A percentile compares a stretch with the other conserved stretches of the same genome.
These are phyloP conservation scores for Canavalia gladiata DNA, from an alignment of 306 rosid species.

Conservation along the genomic window DNA sequence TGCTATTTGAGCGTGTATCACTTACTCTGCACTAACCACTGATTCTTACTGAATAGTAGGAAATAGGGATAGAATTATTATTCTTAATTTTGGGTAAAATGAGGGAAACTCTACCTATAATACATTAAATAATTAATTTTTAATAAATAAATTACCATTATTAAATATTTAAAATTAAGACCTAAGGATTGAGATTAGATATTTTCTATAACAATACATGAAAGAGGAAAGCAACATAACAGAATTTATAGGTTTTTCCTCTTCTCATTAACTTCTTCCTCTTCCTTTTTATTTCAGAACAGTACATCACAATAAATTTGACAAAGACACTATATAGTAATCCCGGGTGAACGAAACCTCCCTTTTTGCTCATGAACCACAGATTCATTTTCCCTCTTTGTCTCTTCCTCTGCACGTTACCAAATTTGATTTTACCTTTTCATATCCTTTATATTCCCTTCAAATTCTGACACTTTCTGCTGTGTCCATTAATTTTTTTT, in stretches of 20 bases:
- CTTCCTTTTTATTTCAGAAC: slow-evolving; percentile 26
- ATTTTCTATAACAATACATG: too few relatives aligned
- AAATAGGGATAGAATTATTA: background rate
- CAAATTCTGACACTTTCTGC: slow-evolving; percentile 48
- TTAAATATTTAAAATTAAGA: too few relatives aligned
- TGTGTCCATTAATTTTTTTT: slow-evolving; percentile 49
- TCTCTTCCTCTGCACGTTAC: slow-evolving; percentile 46
- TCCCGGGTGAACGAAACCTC: slow-evolving; percentile 14
- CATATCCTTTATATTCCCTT: slow-evolving; percentile 31
- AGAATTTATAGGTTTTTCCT: background rate
- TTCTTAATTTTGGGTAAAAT: background rate
- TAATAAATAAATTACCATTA: too few relatives aligned
- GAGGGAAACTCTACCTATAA: background rate
- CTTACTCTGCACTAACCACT: background rate
- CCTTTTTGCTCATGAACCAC: background rate
- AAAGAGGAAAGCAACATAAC: slow-evolving; percentile 17
- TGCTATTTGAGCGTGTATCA: too few relatives aligned
- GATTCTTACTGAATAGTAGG: background rate
- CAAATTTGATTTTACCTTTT: slow-evolving; percentile 19
- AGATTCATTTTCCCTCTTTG: slow-evolving; percentile 24
- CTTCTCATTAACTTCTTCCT: background rate
- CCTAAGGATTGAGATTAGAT: too few relatives aligned
- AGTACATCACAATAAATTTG: slow-evolving; percentile 31
- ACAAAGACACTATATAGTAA: background rate
- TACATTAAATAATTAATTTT: too few relatives aligned